phyloP scores from a whole-genome alignment of 352 stramenopile species.

The Globisporangium nunn region DNA sequence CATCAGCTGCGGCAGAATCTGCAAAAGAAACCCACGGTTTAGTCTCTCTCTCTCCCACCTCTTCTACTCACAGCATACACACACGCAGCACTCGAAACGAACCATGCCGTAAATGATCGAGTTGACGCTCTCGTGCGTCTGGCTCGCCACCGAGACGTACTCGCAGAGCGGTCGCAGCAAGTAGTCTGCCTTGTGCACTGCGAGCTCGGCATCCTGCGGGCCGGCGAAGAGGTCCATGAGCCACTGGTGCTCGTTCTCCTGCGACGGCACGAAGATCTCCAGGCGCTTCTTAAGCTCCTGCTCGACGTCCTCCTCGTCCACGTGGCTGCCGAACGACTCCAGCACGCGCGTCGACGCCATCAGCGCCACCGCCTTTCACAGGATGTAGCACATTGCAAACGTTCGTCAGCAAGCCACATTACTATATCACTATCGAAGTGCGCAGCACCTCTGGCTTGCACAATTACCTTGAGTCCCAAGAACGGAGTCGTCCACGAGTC shows the following conservation, averaged over 20 bases:
- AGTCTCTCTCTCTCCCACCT: neutral
- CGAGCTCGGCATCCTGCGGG: constrained; percentile 15
- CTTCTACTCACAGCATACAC: neutral
- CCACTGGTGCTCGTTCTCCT: constrained; percentile 36
- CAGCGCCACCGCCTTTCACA: constrained; percentile 43
- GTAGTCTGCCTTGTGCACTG: constrained; percentile 26
- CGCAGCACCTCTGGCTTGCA: neutral
- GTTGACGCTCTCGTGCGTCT: constrained; percentile 43
- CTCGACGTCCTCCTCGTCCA: constrained; percentile 26
- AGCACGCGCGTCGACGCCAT: constrained; percentile 59
- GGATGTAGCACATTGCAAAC: neutral
- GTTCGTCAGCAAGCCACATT: neutral
- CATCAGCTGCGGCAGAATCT: constrained; percentile 43
- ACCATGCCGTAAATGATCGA: constrained; percentile 42
- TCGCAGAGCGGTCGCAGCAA: constrained; percentile 58
- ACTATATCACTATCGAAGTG: neutral
- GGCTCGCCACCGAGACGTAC: constrained; percentile 48
- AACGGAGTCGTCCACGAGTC: constrained; percentile 35
- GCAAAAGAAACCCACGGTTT: too few species aligned
- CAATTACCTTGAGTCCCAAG: constrained; percentile 37
- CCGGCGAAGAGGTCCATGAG: constrained; percentile 44
- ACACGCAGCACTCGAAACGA: neutral
- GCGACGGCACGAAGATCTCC: constrained; percentile 26
- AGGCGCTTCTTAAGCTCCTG: constrained; percentile 48
- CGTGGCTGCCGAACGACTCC: constrained; percentile 52